Conservation (phyloP, 2,329 filamentous ascomycete species). For the Colletotrichum camelliae region DNA sequence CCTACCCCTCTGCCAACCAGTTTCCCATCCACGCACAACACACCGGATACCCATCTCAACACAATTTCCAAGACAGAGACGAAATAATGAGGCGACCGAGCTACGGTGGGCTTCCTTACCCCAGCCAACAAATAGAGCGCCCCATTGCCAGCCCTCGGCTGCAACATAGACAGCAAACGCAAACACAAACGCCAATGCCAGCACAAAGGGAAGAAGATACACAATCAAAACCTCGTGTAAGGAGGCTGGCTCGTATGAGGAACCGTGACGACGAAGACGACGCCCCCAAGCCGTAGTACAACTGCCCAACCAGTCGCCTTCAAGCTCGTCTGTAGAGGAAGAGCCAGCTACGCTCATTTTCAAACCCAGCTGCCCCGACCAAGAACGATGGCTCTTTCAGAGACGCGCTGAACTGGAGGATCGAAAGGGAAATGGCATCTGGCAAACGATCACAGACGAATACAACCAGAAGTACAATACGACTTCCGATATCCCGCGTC, state of each 20-base stretch:
- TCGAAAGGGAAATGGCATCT: constrained; percentile 63
- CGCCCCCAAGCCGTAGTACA: neutral
- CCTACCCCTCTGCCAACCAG: neutral
- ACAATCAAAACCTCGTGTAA: neutral
- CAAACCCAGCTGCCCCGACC: constrained; percentile 49
- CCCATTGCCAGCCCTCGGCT: neutral
- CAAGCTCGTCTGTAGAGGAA: neutral
- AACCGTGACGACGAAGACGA: neutral
- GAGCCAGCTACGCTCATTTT: constrained; percentile 38
- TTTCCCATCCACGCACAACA: neutral
- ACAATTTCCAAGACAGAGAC: neutral
- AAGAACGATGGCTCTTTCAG: constrained; percentile 55
- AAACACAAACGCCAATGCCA: neutral
- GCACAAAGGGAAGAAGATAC: neutral
- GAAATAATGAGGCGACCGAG: neutral
- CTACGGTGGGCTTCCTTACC: neutral
- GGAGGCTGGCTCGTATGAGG: neutral
- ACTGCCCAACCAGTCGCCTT: neutral
- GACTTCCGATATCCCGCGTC: constrained; percentile 49
- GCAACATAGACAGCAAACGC: neutral
- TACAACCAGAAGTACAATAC: constrained; percentile 41
- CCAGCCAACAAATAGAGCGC: constrained; percentile 12
- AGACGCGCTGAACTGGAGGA: constrained; percentile 46
- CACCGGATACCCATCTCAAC: neutral
- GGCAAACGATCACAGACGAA: constrained; percentile 55